Evolutionary conservation across 2,329 filamentous ascomycete genomes (phyloP).

Genomic region (Periglandula ipomoeae): DNA sequence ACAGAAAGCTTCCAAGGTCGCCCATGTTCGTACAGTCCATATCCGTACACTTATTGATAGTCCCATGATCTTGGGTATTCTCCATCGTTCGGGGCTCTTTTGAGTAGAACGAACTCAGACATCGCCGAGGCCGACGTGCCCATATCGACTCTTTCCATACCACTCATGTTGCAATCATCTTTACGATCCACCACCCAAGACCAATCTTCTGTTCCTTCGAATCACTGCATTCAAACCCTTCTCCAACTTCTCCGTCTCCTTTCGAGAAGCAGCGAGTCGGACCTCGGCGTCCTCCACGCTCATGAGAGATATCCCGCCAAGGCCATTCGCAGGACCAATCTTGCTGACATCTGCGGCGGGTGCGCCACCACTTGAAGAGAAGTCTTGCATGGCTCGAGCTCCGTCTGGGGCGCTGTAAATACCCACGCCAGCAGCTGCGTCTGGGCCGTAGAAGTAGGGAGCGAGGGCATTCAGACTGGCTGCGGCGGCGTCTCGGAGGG

Average conservation of each 20-base stretch:
- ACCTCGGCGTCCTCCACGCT: constrained; percentile 55
- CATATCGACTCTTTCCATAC: too few relatives aligned
- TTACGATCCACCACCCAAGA: constrained; percentile 29
- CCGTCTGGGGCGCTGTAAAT: constrained; percentile 32
- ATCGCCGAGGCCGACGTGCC: too few relatives aligned
- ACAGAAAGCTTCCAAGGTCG: too few relatives aligned
- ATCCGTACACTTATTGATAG: too few relatives aligned
- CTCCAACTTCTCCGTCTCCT: constrained; percentile 54
- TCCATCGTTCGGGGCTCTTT: too few relatives aligned
- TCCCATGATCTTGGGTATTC: too few relatives aligned
- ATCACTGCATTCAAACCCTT: constrained; percentile 51
- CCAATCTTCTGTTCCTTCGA: constrained; percentile 48
- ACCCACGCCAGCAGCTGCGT: constrained; percentile 34
- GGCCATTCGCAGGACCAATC: constrained; percentile 18
- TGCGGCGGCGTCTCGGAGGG: constrained; percentile 35
- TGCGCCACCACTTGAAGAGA: constrained; percentile 17
- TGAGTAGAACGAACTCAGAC: too few relatives aligned
- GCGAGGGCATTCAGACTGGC: constrained; percentile 45
- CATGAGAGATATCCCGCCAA: constrained; percentile 44
- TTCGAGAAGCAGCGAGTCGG: constrained; percentile 40
- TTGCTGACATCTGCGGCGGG: constrained; percentile 21
- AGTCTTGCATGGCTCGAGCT: constrained; percentile 24
- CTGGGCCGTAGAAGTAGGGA: constrained; percentile 45
- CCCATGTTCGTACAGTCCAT: too few relatives aligned
- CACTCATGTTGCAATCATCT: too few relatives aligned